phyloP scores from a whole-genome alignment of 495 filamentous ascomycete species.

The Friedmanniomyces simplex region DNA sequence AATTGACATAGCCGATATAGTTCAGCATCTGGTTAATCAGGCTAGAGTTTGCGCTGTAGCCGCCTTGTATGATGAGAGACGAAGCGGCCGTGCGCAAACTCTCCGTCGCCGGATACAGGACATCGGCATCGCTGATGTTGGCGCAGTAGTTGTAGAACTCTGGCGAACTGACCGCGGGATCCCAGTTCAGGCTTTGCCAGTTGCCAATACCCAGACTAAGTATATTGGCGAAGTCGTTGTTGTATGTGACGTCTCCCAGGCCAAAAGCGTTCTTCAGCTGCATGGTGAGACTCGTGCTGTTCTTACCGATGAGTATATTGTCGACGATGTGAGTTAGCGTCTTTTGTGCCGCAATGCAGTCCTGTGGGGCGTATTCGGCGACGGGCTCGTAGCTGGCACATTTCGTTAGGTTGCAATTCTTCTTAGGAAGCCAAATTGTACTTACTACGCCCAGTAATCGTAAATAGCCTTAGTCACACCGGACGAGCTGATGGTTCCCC shows the following conservation, averaged over 20 bases:
- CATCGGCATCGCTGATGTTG: constrained; percentile 40
- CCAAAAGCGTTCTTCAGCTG: constrained; percentile 53
- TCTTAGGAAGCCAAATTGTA: background rate
- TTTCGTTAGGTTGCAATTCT: constrained; percentile 26
- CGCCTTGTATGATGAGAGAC: constrained; percentile 37
- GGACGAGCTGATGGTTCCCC: constrained; percentile 58
- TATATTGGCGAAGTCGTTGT: constrained; percentile 51
- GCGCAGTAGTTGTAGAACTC: constrained; percentile 49
- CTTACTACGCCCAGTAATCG: constrained; percentile 47
- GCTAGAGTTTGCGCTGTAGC: constrained; percentile 41
- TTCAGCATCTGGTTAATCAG: constrained; percentile 52
- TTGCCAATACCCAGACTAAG: constrained; percentile 41
- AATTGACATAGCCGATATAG: constrained; percentile 51
- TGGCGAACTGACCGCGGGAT: constrained; percentile 46
- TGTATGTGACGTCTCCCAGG: constrained; percentile 44
- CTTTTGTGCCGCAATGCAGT: constrained; percentile 46
- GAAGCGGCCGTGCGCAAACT: constrained; percentile 33
- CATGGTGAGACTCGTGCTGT: constrained; percentile 31
- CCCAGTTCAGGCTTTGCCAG: constrained; percentile 62
- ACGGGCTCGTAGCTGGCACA: constrained; percentile 48
- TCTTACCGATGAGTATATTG: constrained; percentile 49
- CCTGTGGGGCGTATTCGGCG: constrained; percentile 42
- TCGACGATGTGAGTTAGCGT: constrained; percentile 53
- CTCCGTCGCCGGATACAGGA: constrained; percentile 40
- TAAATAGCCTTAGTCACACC: constrained; percentile 61